Base-by-base conservation (phyloP, 2,329 filamentous ascomycete genomes). In the Trichoderma endophyticum region DNA sequence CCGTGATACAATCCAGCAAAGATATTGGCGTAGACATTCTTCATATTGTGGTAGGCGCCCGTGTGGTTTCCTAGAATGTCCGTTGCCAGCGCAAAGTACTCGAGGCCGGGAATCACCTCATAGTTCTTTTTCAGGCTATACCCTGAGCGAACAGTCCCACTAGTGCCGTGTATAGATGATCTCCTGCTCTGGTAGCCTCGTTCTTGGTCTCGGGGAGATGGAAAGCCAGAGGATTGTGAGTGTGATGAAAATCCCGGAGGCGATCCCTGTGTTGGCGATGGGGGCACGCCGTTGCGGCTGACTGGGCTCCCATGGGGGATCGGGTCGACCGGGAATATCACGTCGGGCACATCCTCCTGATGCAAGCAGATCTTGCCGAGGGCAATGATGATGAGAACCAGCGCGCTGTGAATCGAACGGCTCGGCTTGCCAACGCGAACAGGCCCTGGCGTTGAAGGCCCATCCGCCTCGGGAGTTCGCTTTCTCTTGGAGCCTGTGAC, bases 1-100 rank as follows among this genome's bases (percentile, higher is more conserved):
- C 94, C 94, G 74, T 95, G 91, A 79, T 97, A 99, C 6, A 99
- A 83, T 3, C 93, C 94, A 18, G 94, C 94, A 61, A 98, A 86
- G 28, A 98, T 89, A 76, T 91, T 90, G 8, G 92, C 93, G 80
- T 97, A 95, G 5, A 97, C 93, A 78, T 96, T 92, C 75, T 92
- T 91, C 72, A 98, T 85, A 57, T 93, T 92, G 56, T 92, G 92
- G 73, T 92, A 93, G 1, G 92, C 92, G 14, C 93, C 95, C 43
- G 90, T 86, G 65, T 96, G 90, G 72, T 92, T 92, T 6, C 94
- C 94, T 18, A 98, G 84, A 48, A 98, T 97, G 73, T 96, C 92
- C 1, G 92, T 92, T 2, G 94, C 95, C 73, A 93, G 91, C 1
- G 93, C 92, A 79, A 95, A 98, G 79, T 98, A 98, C 34, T 94